These are phyloP conservation scores for Neostapfia colusana DNA, from an alignment of 176 grass and related monocot genomes.

Conservation along the genomic window DNA sequence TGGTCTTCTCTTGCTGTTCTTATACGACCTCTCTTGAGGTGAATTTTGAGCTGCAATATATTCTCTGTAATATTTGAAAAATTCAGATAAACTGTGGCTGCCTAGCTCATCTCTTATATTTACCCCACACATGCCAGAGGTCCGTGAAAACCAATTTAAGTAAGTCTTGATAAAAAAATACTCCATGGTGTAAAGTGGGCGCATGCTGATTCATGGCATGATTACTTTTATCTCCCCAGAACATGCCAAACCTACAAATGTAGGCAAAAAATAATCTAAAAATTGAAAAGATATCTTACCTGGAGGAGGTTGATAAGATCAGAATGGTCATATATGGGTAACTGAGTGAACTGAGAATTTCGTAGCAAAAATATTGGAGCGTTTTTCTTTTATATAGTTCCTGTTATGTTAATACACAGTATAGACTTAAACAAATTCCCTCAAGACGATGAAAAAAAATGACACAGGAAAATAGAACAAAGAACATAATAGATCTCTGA, in stretches of 20 bases:
- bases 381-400: neutral
- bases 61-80: too few relatives aligned
- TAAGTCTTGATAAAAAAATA: neutral
- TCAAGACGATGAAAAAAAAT: neutral
- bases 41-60: neutral
- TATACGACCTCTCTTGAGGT: neutral
- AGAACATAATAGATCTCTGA: constrained; percentile 17
- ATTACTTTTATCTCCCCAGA: neutral
- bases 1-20: neutral
- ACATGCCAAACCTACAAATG: neutral
- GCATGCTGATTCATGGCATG: constrained; percentile 20
- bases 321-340: neutral
- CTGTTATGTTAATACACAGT: neutral
- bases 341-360: neutral
- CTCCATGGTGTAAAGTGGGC: constrained; percentile 6
- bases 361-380: neutral
- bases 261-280: neutral
- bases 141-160: neutral
- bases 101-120: neutral
- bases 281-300: neutral
- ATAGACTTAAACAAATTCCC: neutral
- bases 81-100: neutral
- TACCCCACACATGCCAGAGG: neutral
- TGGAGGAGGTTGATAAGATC: neutral
- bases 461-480: neutral